A percentile compares a stretch with the other conserved stretches of the same genome.
phyloP scores from a whole-genome alignment of 768 basidiomycete genomes.

The Wakefieldia striispora region DNA sequence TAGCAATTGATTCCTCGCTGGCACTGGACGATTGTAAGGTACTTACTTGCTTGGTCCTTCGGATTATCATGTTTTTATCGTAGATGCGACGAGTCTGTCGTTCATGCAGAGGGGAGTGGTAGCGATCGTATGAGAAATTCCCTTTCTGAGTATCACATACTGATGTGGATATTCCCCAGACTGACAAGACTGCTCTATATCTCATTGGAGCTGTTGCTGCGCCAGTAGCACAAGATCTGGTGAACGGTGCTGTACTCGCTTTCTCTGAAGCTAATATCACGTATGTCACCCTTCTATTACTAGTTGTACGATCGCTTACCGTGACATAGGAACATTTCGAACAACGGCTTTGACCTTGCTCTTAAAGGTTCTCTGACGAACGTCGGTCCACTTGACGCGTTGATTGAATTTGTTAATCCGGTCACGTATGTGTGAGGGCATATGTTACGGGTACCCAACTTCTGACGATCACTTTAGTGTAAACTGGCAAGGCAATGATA shows the following conservation, averaged over 20 bases:
- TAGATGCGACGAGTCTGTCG: constrained; percentile 53
- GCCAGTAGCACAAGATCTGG: constrained; percentile 63
- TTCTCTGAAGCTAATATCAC: constrained; percentile 62
- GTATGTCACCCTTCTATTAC: constrained; percentile 26
- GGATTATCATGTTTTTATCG: constrained; percentile 1
- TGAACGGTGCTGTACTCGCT: constrained; percentile 50
- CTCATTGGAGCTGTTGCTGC: constrained; percentile 71
- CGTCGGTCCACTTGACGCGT: constrained; percentile 65
- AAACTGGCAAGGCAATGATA: constrained; percentile 59
- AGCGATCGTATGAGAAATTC: constrained; percentile 41
- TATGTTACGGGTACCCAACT: not conserved
- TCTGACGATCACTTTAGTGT: constrained; percentile 41
- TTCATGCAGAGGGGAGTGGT: constrained; percentile 59
- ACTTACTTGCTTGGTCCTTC: not conserved
- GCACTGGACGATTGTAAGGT: constrained; percentile 66
- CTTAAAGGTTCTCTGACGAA: constrained; percentile 60
- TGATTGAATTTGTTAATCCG: constrained; percentile 64
- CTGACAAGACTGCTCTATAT: constrained; percentile 60
- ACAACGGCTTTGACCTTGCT: constrained; percentile 62
- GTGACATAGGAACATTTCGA: constrained; percentile 49
- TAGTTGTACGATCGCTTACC: constrained; percentile 48
- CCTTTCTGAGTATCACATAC: not conserved
- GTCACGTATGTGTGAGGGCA: constrained; percentile 44
- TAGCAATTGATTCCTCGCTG: constrained; percentile 51
- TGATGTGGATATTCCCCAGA: constrained; percentile 34